A percentile compares a stretch with the other conserved stretches of the same genome.
These are phyloP conservation scores for Clausena lansium DNA, from an alignment of 345 rosid genomes.

Conservation along the genomic window DNA sequence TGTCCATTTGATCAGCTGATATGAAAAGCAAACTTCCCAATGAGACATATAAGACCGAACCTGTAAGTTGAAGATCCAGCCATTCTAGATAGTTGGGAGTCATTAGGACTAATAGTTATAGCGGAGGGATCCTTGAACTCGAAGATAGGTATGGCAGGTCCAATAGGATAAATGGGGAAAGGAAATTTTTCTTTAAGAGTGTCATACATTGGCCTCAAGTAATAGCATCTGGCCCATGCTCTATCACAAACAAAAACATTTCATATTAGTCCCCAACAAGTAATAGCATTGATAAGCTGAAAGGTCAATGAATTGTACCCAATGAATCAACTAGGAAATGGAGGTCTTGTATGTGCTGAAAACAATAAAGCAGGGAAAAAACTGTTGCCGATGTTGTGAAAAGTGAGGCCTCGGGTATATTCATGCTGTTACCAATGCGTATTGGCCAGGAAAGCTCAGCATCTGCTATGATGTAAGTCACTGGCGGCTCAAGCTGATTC, in stretches of 20 bases:
- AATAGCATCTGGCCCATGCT: no score
- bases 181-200: no score
- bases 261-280: not conserved
- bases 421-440: conserved; percentile 21
- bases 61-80: conserved; percentile 33
- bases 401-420: conserved; percentile 34
- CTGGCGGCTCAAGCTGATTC: conserved; percentile 30
- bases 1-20: conserved; percentile 34
- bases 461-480: conserved; percentile 26
- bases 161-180: conserved; percentile 18
- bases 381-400: conserved; percentile 44
- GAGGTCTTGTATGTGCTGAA: conserved; percentile 20
- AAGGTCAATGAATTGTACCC: conserved; percentile 17
- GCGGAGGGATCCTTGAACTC: not conserved
- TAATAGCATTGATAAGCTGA: not conserved
- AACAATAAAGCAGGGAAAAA: conserved; percentile 29
- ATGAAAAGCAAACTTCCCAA: conserved; percentile 41
- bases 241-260: not conserved
- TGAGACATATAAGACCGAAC: conserved; percentile 37
- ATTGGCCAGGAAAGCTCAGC: conserved; percentile 26
- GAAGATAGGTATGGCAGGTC: conserved; percentile 22
- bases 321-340: conserved; percentile 27
- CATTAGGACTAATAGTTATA: not conserved
- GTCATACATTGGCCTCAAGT: no score
- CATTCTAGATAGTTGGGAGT: conserved; percentile 20